Evolutionary conservation across 495 filamentous ascomycete genomes (phyloP), one percentile per base, ranked within the genome.

Genomic region (Diplogelasinospora grovesii): DNA sequence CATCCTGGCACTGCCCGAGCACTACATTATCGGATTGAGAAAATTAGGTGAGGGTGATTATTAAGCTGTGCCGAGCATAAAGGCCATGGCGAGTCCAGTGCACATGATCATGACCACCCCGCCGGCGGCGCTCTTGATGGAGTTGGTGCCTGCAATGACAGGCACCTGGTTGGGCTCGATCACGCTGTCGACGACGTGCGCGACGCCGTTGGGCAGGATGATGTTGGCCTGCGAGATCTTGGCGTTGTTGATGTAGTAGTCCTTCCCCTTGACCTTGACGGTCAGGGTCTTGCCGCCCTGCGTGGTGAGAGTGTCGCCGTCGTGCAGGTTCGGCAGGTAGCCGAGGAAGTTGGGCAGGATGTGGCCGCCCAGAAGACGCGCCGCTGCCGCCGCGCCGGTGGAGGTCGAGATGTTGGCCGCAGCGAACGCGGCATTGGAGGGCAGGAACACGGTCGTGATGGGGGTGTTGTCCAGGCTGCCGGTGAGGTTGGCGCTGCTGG

Each of bases 401-500:
- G 53, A 38, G 41, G 34, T 25, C 11, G 34, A 8, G 34, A 10
- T 37, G 43, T 49, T 53, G 30, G 35, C 30, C 15, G 48, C 24
- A 8, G 49, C 29, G 36, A 55, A 49, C 0, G 54, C 49, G 20
- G 39, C 50, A 42, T 53, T 47, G 22, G 46, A 47, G 5, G 53
- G 48, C 3, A 48, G 31, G 33, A 60, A 50, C 9, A 43, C 48
- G 2, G 54, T 56, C 14, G 45, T 42, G 21, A 45, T 50, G 11
- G 18, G 30, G 10, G 30, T 14, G 7, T 14, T 14, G n/a, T 33
- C 30, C 6, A 33, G 40, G 23, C 64, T 70, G 30, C 60, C 58
- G 22, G 60, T 64, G 31, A 64, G 46, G 42, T 70, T 68, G 48
- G 64, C 70, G 11, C 49, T 63, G 22, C 57, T 66, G 55, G 11